phyloP scores from a whole-genome alignment of 208 protist genomes.

The Borovskyia barvae region DNA sequence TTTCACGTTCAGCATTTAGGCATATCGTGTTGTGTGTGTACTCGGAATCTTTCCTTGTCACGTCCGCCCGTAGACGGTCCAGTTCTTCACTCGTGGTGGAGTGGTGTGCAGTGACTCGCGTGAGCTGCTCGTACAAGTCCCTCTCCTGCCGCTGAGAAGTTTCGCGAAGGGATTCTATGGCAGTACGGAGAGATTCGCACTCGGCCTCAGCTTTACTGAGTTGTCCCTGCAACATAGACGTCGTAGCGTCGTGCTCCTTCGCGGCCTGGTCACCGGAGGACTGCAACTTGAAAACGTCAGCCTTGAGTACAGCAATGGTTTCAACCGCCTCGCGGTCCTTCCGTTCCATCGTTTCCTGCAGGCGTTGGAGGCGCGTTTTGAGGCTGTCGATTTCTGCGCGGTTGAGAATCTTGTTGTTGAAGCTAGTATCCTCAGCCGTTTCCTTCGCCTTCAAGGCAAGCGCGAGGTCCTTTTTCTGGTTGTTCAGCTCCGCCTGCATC shows the following conservation, averaged over 20 bases:
- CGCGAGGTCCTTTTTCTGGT: constrained; percentile 64
- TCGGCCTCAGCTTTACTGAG: constrained; percentile 17
- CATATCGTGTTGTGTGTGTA: constrained; percentile 79
- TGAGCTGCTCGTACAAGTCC: constrained; percentile 79
- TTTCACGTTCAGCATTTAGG: constrained; percentile 77
- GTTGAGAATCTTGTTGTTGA: constrained; percentile 61
- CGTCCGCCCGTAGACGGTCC: constrained; percentile 28
- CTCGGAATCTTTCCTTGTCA: constrained; percentile 63
- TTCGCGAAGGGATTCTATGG: constrained; percentile 33
- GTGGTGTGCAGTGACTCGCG: constrained; percentile 73
- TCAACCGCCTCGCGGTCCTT: constrained; percentile 77
- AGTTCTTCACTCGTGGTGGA: constrained; percentile 56
- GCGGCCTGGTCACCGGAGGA: constrained; percentile 28
- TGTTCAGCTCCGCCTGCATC: constrained; percentile 72
- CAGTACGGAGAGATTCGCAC: constrained; percentile 10
- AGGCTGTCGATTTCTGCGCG: constrained; percentile 80
- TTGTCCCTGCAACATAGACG: constrained; percentile 27
- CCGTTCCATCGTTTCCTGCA: constrained; percentile 75
- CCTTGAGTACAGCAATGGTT: constrained; percentile 65
- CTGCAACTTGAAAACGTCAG: constrained; percentile 44
- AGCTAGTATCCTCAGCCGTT: constrained; percentile 47
- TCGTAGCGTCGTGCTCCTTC: constrained; percentile 26
- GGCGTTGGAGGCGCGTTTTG: constrained; percentile 59
- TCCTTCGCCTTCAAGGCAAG: constrained; percentile 49
- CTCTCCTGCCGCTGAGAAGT: constrained; percentile 23